Percentiles rank a stretch among this genome's conserved stretches.
Conservation (phyloP, 345 rosid genomes). For the rapeseed (Brassica napus) region DNA sequence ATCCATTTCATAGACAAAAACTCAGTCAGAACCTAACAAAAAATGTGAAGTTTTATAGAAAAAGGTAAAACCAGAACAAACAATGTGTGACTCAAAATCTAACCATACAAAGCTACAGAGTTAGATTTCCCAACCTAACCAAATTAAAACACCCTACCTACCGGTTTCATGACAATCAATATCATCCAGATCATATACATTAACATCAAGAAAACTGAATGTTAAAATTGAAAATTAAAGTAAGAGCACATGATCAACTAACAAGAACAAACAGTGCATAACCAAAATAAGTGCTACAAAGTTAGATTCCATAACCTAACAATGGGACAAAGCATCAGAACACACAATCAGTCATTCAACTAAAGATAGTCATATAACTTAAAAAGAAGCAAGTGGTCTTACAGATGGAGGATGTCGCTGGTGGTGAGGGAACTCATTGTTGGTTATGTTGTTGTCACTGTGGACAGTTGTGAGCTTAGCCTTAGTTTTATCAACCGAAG, state of each 20-base stretch:
- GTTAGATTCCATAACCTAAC: background rate
- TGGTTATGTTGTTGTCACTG: slow-evolving; percentile 40
- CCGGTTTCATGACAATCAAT: background rate
- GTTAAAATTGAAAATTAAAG: slow-evolving; percentile 13
- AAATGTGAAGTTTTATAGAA: background rate
- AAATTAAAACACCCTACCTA: background rate
- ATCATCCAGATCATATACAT: background rate
- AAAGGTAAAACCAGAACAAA: background rate
- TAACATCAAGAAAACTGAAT: background rate
- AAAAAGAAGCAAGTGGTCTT: slow-evolving; percentile 39
- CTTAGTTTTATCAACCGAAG: slow-evolving; percentile 17
- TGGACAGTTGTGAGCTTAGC: slow-evolving; percentile 37
- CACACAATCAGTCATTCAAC: background rate
- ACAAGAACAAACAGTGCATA: background rate
- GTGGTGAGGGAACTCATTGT: slow-evolving; percentile 43
- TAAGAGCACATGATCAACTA: background rate
- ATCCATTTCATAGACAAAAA: background rate
- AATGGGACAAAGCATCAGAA: background rate
- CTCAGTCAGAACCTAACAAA: background rate
- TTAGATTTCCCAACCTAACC: background rate
- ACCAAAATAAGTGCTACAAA: background rate
- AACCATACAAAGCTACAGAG: slow-evolving; percentile 4
- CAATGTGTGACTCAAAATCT: background rate
- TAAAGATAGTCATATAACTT: background rate
- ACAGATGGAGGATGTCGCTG: slow-evolving; percentile 51